Evolutionary conservation across 768 basidiomycete species (phyloP).

Genomic region (Tylopilus felleus): DNA sequence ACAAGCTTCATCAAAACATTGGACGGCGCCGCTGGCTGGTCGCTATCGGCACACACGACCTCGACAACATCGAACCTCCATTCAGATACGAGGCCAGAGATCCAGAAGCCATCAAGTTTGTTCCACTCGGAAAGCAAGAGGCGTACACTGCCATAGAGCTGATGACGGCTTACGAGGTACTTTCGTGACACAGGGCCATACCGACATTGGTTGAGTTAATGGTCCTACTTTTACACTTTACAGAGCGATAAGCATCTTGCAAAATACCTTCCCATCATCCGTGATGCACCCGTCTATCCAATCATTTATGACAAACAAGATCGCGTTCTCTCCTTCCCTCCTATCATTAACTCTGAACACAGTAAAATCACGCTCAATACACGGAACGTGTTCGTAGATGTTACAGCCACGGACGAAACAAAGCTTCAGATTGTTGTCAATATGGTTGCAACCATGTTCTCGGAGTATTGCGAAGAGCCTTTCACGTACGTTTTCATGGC

Average conservation of each 20-base stretch:
- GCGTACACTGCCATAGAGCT: conserved; percentile 85
- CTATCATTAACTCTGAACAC: conserved; percentile 96
- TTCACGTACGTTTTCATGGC: conserved; percentile 65
- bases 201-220: neutral
- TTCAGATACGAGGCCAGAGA: conserved; percentile 83
- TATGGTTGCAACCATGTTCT: conserved; percentile 96
- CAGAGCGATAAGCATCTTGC: conserved; percentile 91
- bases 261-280: conserved; percentile 88
- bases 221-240: neutral
- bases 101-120: conserved; percentile 89
- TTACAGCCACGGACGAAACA: conserved; percentile 94
- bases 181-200: neutral
- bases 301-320: conserved; percentile 93
- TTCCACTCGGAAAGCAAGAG: conserved; percentile 76
- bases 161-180: conserved; percentile 91
- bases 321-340: conserved; percentile 92
- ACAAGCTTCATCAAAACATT: conserved; percentile 96
- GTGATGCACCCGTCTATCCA: conserved; percentile 93
- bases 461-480: conserved; percentile 89
- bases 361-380: conserved; percentile 97
- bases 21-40: conserved; percentile 88
- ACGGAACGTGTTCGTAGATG: conserved; percentile 92
- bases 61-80: conserved; percentile 83
- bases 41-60: conserved; percentile 95
- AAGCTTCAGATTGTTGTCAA: conserved; percentile 96